Percentiles rank a stretch among this genome's conserved stretches.
Conservation (phyloP, 148 eudicot genomes). For the Arbutus unedo region DNA sequence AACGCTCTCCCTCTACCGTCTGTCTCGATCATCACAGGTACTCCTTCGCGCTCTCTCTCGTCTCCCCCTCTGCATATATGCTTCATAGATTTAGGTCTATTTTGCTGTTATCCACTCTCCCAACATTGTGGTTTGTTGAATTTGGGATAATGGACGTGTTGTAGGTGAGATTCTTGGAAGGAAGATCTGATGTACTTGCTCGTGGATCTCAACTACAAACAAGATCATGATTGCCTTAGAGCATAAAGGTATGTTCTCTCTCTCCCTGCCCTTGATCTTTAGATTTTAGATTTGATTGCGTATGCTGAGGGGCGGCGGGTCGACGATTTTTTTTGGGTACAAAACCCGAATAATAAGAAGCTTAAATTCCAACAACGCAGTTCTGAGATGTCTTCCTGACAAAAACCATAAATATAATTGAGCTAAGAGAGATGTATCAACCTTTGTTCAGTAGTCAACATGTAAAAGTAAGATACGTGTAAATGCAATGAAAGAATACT, state of each 20-base stretch:
- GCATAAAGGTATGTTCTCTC: constrained; percentile 40
- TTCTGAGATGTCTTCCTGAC: not conserved
- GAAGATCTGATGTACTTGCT: constrained; percentile 70
- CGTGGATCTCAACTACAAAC: constrained; percentile 40
- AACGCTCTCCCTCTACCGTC: not conserved
- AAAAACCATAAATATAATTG: too few species aligned
- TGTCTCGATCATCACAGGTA: constrained; percentile 2
- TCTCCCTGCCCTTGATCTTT: not conserved
- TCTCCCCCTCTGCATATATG: not conserved
- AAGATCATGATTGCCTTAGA: constrained; percentile 60
- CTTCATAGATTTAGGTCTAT: not conserved
- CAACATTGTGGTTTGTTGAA: not conserved
- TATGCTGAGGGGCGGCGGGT: not conserved
- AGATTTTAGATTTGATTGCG: constrained; percentile 13
- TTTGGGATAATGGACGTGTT: constrained; percentile 1
- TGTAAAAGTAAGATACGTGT: not conserved
- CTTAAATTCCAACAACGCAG: not conserved
- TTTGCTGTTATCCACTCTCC: not conserved
- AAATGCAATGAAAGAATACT: not conserved
- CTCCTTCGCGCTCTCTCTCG: not conserved
- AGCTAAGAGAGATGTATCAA: not conserved
- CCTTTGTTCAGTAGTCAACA: not conserved
- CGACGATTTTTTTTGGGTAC: not conserved
- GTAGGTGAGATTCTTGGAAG: constrained; percentile 28
- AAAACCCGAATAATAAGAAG: not conserved